Percentiles rank a stretch among this genome's conserved stretches.
Evolutionary conservation across 805 yeast species (phyloP).

Genomic region (Saccharomyces jurei): DNA sequence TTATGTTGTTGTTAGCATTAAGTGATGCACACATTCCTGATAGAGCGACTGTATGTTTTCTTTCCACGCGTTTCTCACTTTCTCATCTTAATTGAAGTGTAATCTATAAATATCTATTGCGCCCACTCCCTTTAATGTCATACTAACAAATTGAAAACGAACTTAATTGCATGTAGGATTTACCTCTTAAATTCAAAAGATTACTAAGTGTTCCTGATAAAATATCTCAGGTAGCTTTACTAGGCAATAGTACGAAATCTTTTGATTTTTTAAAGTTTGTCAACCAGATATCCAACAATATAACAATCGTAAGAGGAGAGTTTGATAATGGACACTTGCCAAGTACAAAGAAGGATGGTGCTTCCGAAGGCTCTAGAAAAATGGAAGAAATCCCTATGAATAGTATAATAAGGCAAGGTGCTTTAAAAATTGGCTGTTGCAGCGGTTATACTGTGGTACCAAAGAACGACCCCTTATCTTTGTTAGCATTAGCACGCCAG

Average conservation of each 20-base stretch:
- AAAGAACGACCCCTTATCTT: conserved; percentile 74
- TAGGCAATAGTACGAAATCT: conserved; percentile 76
- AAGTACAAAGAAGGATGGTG: conserved; percentile 3
- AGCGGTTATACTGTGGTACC: conserved; percentile 83
- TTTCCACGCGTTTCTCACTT: too few relatives aligned
- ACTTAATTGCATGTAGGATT: conserved; percentile 28
- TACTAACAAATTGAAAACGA: conserved; percentile 4
- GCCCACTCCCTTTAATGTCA: neutral
- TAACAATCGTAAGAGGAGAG: conserved; percentile 76
- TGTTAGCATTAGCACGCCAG: conserved; percentile 76
- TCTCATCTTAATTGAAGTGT: neutral
- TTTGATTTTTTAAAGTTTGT: conserved; percentile 56
- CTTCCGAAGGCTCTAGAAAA: conserved; percentile 1
- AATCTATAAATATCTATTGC: neutral
- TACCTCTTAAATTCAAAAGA: conserved; percentile 53
- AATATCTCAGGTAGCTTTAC: conserved; percentile 73
- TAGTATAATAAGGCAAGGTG: conserved; percentile 58
- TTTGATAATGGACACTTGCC: conserved; percentile 46
- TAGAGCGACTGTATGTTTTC: conserved; percentile 55
- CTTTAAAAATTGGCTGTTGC: conserved; percentile 72
- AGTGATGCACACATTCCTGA: conserved; percentile 91
- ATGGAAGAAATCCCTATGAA: conserved; percentile 46
- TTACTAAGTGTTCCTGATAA: conserved; percentile 70
- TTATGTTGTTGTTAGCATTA: conserved; percentile 68
- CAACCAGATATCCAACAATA: conserved; percentile 58